phyloP scores from a whole-genome alignment of 192 early-diverging fungal species.

The Rhizophagus clarus region DNA sequence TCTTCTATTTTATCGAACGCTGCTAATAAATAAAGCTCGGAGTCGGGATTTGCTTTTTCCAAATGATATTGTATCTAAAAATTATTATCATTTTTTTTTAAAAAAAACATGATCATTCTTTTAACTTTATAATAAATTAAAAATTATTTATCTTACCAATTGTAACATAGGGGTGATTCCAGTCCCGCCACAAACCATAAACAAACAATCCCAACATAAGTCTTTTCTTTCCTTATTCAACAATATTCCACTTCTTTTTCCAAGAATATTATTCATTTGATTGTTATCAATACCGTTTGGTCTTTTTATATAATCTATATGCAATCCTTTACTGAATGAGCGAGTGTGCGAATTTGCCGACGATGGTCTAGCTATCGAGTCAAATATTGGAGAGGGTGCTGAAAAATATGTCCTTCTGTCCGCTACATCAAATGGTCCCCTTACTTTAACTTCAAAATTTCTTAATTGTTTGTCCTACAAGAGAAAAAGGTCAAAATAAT shows the following conservation, averaged over 20 bases:
- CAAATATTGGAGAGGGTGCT: not conserved
- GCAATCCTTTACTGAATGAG: not conserved
- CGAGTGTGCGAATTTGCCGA: not conserved
- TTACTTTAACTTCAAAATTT: constrained; percentile 14
- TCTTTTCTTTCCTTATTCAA: constrained; percentile 17
- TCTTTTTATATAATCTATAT: not conserved
- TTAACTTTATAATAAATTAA: not conserved
- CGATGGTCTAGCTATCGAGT: not conserved
- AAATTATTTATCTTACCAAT: constrained; percentile 8
- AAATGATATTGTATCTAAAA: constrained; percentile 3
- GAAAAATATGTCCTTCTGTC: not conserved
- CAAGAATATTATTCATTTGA: not conserved
- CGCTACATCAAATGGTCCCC: constrained; percentile 31
- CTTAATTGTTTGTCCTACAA: constrained; percentile 26
- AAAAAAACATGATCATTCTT: not conserved
- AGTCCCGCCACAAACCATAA: constrained; percentile 91
- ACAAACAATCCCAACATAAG: constrained; percentile 25
- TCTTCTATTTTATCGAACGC: not conserved
- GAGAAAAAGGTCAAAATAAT: not conserved
- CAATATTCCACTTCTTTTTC: not conserved
- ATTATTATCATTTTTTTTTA: no score
- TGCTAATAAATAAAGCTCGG: not conserved
- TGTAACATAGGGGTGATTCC: constrained; percentile 95
- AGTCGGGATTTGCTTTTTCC: not conserved
- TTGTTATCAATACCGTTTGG: not conserved